phyloP scores from a whole-genome alignment of 306 rosid genomes.

The Clitoria ternatea region DNA sequence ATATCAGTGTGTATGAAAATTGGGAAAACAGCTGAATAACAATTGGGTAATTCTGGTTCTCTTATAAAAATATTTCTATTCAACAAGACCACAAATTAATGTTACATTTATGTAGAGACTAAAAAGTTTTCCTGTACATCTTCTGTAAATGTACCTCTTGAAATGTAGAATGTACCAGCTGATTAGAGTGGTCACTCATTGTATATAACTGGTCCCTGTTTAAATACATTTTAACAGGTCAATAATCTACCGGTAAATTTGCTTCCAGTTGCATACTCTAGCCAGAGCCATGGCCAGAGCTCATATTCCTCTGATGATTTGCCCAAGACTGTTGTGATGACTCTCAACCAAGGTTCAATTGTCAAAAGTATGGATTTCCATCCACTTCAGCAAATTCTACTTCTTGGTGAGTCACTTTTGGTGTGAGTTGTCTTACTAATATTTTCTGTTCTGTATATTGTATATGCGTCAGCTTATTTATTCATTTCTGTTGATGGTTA shows the following conservation, averaged over 20 bases:
- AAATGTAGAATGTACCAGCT: background rate
- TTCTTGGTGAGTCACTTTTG: conserved; percentile 68
- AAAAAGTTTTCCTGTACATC: background rate
- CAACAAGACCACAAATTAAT: background rate
- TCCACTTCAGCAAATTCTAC: conserved; percentile 83
- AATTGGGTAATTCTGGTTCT: background rate
- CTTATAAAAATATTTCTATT: conserved; percentile 7
- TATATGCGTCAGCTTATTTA: background rate
- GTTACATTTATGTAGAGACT: conserved; percentile 1
- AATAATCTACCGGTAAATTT: conserved; percentile 81
- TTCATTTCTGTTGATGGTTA: conserved; percentile 38
- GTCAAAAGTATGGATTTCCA: conserved; percentile 97
- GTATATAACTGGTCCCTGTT: conserved; percentile 18
- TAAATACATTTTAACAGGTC: conserved; percentile 53
- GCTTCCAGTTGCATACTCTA: conserved; percentile 63
- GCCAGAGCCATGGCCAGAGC: conserved; percentile 89
- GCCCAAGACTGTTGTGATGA: conserved; percentile 79
- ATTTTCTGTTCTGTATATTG: conserved; percentile 11
- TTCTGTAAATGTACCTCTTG: background rate
- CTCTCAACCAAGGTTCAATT: conserved; percentile 64
- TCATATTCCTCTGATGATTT: conserved; percentile 87
- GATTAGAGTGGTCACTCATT: conserved; percentile 16
- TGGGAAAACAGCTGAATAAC: background rate
- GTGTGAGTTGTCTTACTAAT: background rate
- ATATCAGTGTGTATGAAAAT: background rate